Conservation (phyloP, 1,284 basidiomycete species). For the Ustilago curta region DNA sequence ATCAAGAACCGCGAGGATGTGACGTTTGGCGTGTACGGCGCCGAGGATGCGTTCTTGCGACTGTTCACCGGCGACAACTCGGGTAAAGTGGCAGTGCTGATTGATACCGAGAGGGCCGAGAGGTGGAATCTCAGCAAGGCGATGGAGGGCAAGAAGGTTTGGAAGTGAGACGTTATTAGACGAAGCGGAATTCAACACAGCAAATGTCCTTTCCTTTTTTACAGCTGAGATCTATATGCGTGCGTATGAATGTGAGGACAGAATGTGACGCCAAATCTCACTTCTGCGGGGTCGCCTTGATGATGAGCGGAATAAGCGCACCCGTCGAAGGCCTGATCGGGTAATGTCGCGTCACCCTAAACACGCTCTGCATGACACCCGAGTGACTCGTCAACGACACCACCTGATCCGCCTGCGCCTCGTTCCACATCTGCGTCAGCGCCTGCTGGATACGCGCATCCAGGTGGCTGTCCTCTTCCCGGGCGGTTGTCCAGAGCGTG, state of each 20-base stretch:
- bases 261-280: neutral
- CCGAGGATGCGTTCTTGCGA: constrained; percentile 48
- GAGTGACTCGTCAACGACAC: constrained; percentile 48
- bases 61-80: constrained; percentile 50
- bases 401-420: constrained; percentile 32
- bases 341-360: constrained; percentile 37
- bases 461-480: constrained; percentile 28
- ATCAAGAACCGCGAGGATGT: constrained; percentile 49
- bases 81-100: constrained; percentile 50
- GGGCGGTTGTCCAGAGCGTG: constrained; percentile 30
- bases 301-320: constrained; percentile 48
- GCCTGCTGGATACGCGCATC: constrained; percentile 36
- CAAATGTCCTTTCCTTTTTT: neutral
- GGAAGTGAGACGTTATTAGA: constrained; percentile 22
- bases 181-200: neutral
- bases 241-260: neutral
- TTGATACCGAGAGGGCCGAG: constrained; percentile 48
- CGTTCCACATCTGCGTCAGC: constrained; percentile 35
- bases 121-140: constrained; percentile 42
- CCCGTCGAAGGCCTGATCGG: constrained; percentile 43
- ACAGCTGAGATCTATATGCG: neutral
- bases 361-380: constrained; percentile 54
- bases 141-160: constrained; percentile 37
- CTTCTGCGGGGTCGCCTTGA: constrained; percentile 52
- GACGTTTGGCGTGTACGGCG: constrained; percentile 46